These are phyloP conservation scores for Fraxinus angustifolia DNA, from an alignment of 305 asterid genomes.

Conservation along the genomic window DNA sequence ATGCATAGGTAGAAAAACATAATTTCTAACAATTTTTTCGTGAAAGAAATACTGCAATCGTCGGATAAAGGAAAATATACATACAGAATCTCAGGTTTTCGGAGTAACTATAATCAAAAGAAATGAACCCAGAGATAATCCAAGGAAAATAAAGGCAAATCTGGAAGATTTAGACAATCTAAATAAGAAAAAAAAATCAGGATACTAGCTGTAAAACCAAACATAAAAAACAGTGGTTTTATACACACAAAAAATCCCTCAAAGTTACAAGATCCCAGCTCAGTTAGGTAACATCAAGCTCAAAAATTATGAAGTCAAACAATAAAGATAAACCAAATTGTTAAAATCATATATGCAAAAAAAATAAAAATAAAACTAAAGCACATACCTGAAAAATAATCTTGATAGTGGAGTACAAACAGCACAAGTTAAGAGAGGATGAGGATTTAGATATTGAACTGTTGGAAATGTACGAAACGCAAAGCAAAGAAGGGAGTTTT, in stretches of 20 bases:
- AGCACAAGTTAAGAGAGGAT: slow-evolving; percentile 7
- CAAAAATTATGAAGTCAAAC: not conserved
- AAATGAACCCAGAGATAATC: not conserved
- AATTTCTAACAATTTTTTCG: not conserved
- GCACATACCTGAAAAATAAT: slow-evolving; percentile 35
- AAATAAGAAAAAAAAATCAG: not conserved
- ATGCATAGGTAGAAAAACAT: not conserved
- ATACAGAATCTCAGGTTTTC: not conserved
- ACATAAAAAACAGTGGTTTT: not conserved
- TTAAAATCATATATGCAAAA: not conserved
- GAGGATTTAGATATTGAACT: slow-evolving; percentile 10
- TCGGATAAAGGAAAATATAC: not conserved
- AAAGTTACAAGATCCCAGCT: slow-evolving; percentile 27
- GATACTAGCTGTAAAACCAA: not conserved
- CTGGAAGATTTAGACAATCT: not conserved
- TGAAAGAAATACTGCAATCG: not conserved
- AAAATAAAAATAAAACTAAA: not conserved
- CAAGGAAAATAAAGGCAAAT: not conserved
- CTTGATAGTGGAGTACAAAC: not conserved
- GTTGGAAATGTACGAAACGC: slow-evolving; percentile 28
- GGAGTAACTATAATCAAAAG: not conserved
- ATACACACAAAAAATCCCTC: not conserved
- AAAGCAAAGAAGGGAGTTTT: slow-evolving; percentile 34
- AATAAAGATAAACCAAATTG: not conserved
- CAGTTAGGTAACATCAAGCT: not conserved